Evolutionary conservation across 129 eudicot species (phyloP), one percentile per base, ranked within the genome.

Genomic region (Ambrosia artemisiifolia): DNA sequence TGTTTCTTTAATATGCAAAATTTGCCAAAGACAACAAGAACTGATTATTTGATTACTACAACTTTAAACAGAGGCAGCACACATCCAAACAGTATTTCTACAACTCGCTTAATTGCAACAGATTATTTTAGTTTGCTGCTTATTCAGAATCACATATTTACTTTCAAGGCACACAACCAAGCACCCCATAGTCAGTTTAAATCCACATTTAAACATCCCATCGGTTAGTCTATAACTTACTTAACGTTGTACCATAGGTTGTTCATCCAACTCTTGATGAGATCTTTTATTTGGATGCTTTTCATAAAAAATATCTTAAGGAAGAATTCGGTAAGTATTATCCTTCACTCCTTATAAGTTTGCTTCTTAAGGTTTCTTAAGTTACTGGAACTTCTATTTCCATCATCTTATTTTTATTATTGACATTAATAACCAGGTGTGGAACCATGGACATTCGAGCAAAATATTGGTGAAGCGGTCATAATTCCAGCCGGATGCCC

Each of bases 231-330:
- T 40, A 35, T 8, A 6, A 42, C 17, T 60, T 11, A 73, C 61
- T 47, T 9, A 70, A 20, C 55, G 1, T 77, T 56, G 16, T 81
- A 35, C 14, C 20, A 48, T 84, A 90, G 98, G 91, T 90, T 33
- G 75, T 83, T 84, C 91, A 90, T 84, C 93, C 93, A 8, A 84
- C 90, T 79, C 87, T 87, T 74, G 98, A 94, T 75, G 88, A 87
- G 63, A 83, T 65, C 62, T 84, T 84, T 74, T 94, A 79, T 71
- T 87, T 90, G 69, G 93, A 90, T 79, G 78, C 85, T 59, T 80
- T 73, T 53, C 98, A 94, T 81, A 89, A 85, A 42, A 71, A 77
- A 86, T 83, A 75, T 78, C 98, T 94, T 49, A 94, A 87, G 79
- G 86, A 94, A 75, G 96, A 94, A 74, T 90, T 79, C 67, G 85